Evolutionary conservation across 1,284 basidiomycete genomes (phyloP).

Genomic region (Ustilago trichophora): DNA sequence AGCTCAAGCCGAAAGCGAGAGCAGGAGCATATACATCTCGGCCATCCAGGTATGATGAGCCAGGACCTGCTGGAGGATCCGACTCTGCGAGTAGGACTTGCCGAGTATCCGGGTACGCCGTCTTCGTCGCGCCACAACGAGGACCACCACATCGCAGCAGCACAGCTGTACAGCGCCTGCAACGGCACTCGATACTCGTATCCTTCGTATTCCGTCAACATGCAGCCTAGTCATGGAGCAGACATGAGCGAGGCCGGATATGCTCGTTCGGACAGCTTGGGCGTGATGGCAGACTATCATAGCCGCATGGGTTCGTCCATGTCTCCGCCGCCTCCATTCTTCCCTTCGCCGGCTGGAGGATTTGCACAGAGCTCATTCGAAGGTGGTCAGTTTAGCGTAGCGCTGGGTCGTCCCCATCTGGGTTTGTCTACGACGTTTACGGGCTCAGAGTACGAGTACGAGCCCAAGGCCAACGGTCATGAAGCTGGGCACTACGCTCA

Average conservation of each 20-base stretch:
- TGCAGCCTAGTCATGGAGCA: background rate
- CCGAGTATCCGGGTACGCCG: slow-evolving; percentile 15
- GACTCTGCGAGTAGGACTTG: slow-evolving; percentile 25
- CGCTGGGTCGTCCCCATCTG: slow-evolving; percentile 4
- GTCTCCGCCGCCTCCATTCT: slow-evolving; percentile 26
- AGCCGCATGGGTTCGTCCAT: slow-evolving; percentile 8
- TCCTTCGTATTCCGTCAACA: slow-evolving; percentile 5
- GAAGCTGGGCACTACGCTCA: slow-evolving; percentile 15
- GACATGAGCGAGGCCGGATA: slow-evolving; percentile 3
- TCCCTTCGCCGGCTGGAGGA: background rate
- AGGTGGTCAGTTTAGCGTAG: slow-evolving; percentile 1
- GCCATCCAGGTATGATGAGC: background rate
- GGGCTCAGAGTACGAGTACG: slow-evolving; percentile 7
- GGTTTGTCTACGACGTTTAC: slow-evolving; percentile 1
- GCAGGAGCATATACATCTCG: slow-evolving; percentile 1
- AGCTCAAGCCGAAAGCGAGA: slow-evolving; percentile 13
- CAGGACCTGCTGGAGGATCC: slow-evolving; percentile 30
- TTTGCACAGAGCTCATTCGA: slow-evolving; percentile 4
- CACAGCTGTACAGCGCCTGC: slow-evolving; percentile 30
- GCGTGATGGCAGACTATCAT: slow-evolving; percentile 10
- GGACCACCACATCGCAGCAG: slow-evolving; percentile 33
- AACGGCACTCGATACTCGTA: slow-evolving; percentile 15
- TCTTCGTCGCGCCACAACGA: slow-evolving; percentile 21
- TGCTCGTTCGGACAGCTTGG: slow-evolving; percentile 3
- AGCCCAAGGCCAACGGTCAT: slow-evolving; percentile 10